phyloP scores from a whole-genome alignment of 1,284 basidiomycete genomes.

The Anthracocystis setariae region DNA sequence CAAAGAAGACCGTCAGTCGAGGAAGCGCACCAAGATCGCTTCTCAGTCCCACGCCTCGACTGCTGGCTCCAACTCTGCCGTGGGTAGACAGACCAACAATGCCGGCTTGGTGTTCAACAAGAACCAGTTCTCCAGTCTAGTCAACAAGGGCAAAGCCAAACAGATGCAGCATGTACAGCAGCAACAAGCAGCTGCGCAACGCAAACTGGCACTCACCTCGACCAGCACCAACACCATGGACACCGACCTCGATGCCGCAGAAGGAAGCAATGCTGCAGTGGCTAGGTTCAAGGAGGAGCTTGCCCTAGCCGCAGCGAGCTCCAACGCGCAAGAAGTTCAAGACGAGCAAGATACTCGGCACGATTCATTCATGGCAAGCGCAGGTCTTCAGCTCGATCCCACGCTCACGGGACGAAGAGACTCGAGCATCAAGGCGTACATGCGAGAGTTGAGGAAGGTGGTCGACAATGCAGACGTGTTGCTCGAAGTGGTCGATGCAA shows the following conservation, averaged over 20 bases:
- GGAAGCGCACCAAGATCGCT: slow-evolving; percentile 42
- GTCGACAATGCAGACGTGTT: slow-evolving; percentile 92
- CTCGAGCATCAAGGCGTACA: slow-evolving; percentile 68
- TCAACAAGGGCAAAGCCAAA: slow-evolving; percentile 42
- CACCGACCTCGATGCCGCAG: slow-evolving; percentile 5
- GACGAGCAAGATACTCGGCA: background rate
- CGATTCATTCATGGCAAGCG: slow-evolving; percentile 1
- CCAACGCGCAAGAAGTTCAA: slow-evolving; percentile 14
- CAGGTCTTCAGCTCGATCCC: slow-evolving; percentile 21
- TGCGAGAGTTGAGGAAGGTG: slow-evolving; percentile 80
- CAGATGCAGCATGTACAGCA: slow-evolving; percentile 34
- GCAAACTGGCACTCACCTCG: background rate
- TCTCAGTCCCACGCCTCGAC: slow-evolving; percentile 22
- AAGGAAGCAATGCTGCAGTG: slow-evolving; percentile 12
- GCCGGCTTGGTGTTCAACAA: slow-evolving; percentile 44
- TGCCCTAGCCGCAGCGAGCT: slow-evolving; percentile 23
- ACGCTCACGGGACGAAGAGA: slow-evolving; percentile 55
- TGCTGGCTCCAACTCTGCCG: slow-evolving; percentile 3
- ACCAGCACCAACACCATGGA: slow-evolving; percentile 4
- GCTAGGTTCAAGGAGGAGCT: slow-evolving; percentile 23
- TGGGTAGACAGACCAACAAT: slow-evolving; percentile 37
- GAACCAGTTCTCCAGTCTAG: slow-evolving; percentile 35
- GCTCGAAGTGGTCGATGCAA: slow-evolving; percentile 68
- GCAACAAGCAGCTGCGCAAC: slow-evolving; percentile 19
- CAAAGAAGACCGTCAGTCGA: slow-evolving; percentile 42